A percentile compares a stretch with the other conserved stretches of the same genome.
Evolutionary conservation across 1,284 basidiomycete species (phyloP).

Genomic region (Moesziomyces antarcticus): DNA sequence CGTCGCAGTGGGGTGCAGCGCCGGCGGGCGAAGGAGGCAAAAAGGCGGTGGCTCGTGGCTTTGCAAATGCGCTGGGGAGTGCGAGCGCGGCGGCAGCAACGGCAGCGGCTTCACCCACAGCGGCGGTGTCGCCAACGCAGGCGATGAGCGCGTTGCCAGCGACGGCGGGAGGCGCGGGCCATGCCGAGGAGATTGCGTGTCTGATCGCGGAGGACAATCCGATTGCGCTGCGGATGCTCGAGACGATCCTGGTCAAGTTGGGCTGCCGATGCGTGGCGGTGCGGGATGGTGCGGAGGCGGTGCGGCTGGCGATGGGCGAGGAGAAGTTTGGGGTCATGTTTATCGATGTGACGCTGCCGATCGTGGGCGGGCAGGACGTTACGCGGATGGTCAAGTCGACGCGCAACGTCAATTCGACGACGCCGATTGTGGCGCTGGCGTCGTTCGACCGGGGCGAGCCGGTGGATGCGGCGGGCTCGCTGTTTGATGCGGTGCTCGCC

Average conservation of each 20-base stretch:
- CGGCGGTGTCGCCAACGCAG: conserved; percentile 31
- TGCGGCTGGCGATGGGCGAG: conserved; percentile 96
- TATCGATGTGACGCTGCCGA: conserved; percentile 90
- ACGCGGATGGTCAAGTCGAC: conserved; percentile 93
- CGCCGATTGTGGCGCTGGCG: conserved; percentile 87
- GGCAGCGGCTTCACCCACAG: conserved; percentile 16
- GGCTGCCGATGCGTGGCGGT: conserved; percentile 94
- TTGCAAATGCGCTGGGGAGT: not conserved
- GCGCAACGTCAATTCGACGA: conserved; percentile 87
- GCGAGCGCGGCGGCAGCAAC: not conserved
- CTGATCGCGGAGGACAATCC: conserved; percentile 97
- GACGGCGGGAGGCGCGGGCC: conserved; percentile 19
- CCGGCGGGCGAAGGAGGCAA: conserved; percentile 18
- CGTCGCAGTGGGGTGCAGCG: conserved; percentile 30
- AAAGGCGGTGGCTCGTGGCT: conserved; percentile 9
- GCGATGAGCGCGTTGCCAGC: conserved; percentile 8
- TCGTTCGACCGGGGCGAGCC: conserved; percentile 63
- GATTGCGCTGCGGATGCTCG: conserved; percentile 74
- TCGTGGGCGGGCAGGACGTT: conserved; percentile 90
- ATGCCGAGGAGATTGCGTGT: conserved; percentile 77
- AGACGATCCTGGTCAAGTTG: conserved; percentile 88
- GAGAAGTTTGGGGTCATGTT: conserved; percentile 79
- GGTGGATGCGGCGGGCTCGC: conserved; percentile 66
- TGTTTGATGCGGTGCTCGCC: conserved; percentile 69
- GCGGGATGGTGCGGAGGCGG: conserved; percentile 93